phyloP scores from a whole-genome alignment of 257 asterid genomes.

The Eucommia ulmoides region DNA sequence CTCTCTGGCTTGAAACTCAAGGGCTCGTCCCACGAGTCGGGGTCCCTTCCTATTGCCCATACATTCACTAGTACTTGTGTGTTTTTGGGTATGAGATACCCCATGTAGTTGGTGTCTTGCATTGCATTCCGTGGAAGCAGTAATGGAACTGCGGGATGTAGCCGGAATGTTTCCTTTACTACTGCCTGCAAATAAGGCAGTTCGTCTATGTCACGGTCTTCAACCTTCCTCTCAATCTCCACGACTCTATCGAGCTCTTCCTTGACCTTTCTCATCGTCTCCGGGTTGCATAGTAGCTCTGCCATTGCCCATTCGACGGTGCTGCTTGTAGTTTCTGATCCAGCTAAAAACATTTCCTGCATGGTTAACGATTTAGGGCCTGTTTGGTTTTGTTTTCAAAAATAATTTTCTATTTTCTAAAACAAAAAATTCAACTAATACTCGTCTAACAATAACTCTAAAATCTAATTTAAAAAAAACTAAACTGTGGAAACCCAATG shows the following conservation, averaged over 20 bases:
- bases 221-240: constrained; percentile 5
- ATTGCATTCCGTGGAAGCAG: constrained; percentile 18
- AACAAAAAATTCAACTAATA: too few species aligned
- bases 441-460: too few species aligned
- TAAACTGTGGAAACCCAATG: too few species aligned
- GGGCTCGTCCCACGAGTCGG: background rate
- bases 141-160: constrained; percentile 25
- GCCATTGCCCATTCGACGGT: constrained; percentile 26
- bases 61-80: constrained; percentile 19
- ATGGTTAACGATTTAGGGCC: background rate
- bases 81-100: constrained; percentile 14
- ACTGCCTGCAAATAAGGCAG: too few species aligned
- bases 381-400: too few species aligned
- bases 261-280: constrained; percentile 13
- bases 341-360: constrained; percentile 24
- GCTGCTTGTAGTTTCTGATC: constrained; percentile 24
- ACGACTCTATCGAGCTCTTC: constrained; percentile 12
- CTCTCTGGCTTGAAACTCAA: background rate
- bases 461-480: too few species aligned
- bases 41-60: constrained; percentile 12
- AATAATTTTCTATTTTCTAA: too few species aligned
- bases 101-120: constrained; percentile 16
- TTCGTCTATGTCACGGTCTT: constrained; percentile 16
- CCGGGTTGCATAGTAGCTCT: constrained; percentile 20
- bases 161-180: too few species aligned